Percentiles rank a stretch among this genome's conserved stretches.
Conservation (phyloP, 768 basidiomycete genomes). For the Mycena maculata region DNA sequence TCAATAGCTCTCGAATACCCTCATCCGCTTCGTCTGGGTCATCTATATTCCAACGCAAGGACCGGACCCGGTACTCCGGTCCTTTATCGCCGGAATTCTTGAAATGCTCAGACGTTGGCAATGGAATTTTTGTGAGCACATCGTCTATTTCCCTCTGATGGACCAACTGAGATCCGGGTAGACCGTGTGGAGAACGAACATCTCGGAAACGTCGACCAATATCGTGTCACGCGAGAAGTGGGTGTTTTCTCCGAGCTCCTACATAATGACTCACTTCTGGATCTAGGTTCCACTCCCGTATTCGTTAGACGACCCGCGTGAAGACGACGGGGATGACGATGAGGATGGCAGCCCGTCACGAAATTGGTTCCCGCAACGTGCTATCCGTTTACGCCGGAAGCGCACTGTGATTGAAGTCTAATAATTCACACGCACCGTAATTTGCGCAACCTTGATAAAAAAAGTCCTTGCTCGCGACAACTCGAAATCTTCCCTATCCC, state of each 20-base stretch:
- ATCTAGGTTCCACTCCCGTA: slow-evolving; percentile 43
- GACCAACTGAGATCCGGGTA: slow-evolving; percentile 39
- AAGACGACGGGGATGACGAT: slow-evolving; percentile 21
- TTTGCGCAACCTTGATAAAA: background rate
- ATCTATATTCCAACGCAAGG: slow-evolving; percentile 72
- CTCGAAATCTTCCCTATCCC: no score
- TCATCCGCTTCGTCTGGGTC: slow-evolving; percentile 88
- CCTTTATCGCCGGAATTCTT: slow-evolving; percentile 74
- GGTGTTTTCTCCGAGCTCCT: no score
- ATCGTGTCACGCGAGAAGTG: slow-evolving; percentile 91
- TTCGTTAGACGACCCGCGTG: slow-evolving; percentile 23
- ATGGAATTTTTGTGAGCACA: slow-evolving; percentile 89
- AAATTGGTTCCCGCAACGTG: slow-evolving; percentile 26
- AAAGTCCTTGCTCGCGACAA: background rate
- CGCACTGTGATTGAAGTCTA: slow-evolving; percentile 21
- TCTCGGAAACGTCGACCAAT: slow-evolving; percentile 89
- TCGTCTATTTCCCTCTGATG: slow-evolving; percentile 8
- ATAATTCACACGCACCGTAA: background rate
- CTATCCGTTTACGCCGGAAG: slow-evolving; percentile 24
- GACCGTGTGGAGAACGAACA: slow-evolving; percentile 93
- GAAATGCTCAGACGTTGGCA: slow-evolving; percentile 87
- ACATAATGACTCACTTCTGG: no score
- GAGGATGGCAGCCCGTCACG: slow-evolving; percentile 14
- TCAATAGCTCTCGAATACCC: slow-evolving; percentile 71
- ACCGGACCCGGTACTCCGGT: slow-evolving; percentile 61